Conservation (phyloP, 2,329 filamentous ascomycete genomes). For the Ciborinia camelliae region DNA sequence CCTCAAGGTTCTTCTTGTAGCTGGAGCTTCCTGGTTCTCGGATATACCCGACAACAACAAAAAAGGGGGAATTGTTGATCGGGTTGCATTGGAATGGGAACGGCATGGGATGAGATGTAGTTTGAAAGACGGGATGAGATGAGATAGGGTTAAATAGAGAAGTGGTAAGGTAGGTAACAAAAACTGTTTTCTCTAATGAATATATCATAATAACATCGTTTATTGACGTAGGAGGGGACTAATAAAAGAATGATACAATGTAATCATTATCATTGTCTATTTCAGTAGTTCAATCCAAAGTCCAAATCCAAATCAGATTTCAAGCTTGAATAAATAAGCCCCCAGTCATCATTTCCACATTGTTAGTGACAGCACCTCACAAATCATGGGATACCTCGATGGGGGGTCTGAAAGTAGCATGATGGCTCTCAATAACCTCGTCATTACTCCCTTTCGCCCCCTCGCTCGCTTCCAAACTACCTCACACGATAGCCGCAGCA, state of each 20-base stretch:
- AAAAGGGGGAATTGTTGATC: neutral
- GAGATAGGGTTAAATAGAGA: neutral
- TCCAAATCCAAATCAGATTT: neutral
- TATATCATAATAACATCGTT: neutral
- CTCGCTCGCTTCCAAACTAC: neutral
- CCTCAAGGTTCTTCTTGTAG: no score
- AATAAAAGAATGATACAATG: neutral
- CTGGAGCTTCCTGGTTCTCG: no score
- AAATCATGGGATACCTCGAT: neutral
- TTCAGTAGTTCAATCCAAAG: neutral
- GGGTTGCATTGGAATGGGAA: neutral
- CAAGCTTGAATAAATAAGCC: neutral
- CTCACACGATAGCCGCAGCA: constrained; percentile 2
- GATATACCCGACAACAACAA: no score
- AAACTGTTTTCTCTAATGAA: neutral
- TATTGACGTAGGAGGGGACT: fast-evolving
- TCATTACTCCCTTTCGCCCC: neutral
- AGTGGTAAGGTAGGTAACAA: neutral
- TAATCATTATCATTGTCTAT: neutral
- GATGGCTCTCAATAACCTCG: neutral
- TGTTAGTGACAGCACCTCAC: neutral
- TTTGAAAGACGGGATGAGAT: neutral
- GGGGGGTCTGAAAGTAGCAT: neutral
- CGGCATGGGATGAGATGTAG: neutral
- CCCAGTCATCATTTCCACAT: neutral